A percentile compares a stretch with the other conserved stretches of the same genome.
These are phyloP conservation scores for Saccharomyces pastorianus DNA, from an alignment of 1,139 yeast species.

Conservation along the genomic window DNA sequence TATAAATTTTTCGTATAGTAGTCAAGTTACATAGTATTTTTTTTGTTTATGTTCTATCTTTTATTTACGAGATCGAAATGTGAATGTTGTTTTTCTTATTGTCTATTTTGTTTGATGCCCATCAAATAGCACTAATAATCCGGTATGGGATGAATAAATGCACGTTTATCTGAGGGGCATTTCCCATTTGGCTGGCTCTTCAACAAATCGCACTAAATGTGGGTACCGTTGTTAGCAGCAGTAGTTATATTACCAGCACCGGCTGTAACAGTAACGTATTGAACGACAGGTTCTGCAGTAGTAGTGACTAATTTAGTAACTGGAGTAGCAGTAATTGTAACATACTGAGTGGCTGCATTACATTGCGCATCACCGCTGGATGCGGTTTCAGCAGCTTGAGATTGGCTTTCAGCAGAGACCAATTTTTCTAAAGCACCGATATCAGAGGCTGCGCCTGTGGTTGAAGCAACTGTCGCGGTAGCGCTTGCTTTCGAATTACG, in stretches of 20 bases:
- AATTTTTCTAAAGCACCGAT: not conserved
- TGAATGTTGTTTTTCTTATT: too few relatives aligned
- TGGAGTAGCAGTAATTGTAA: not conserved
- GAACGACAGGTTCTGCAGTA: not conserved
- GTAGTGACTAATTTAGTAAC: not conserved
- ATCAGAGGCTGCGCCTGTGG: conserved; percentile 2
- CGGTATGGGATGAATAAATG: not conserved
- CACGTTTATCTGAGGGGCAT: too few relatives aligned
- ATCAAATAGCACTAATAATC: not conserved
- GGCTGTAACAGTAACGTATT: conserved; percentile 17
- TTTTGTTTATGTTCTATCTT: too few relatives aligned
- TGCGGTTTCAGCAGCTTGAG: not conserved
- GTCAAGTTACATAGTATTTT: too few relatives aligned
- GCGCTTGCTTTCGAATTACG: conserved; percentile 6
- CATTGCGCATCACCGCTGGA: not conserved
- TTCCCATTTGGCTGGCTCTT: not conserved
- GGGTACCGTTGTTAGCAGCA: conserved; percentile 3
- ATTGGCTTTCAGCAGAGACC: not conserved
- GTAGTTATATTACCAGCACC: not conserved
- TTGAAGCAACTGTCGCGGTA: not conserved
- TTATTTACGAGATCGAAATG: too few relatives aligned
- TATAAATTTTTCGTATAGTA: too few relatives aligned
- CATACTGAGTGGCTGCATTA: conserved; percentile 9
- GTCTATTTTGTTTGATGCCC: too few relatives aligned
- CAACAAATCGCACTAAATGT: not conserved